Percentiles rank a stretch among this genome's conserved stretches.
phyloP scores from a whole-genome alignment of 495 filamentous ascomycete species.

The Penicillium simplicissimum region DNA sequence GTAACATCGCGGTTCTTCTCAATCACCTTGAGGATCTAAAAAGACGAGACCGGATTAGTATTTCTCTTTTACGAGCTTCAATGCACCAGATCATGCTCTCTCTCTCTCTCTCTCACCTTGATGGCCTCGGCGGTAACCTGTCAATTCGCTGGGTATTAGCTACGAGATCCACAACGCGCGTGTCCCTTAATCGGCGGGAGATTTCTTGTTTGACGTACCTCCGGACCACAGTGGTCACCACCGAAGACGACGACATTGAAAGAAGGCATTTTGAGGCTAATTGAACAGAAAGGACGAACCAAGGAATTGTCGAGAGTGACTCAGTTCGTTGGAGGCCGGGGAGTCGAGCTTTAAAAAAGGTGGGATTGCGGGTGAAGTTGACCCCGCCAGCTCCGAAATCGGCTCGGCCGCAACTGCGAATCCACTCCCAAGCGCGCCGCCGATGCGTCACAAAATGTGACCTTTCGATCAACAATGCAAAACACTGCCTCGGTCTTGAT shows the following conservation, averaged over 20 bases:
- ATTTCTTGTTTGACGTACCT: conserved; percentile 56
- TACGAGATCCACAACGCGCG: not conserved
- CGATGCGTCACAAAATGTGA: not conserved
- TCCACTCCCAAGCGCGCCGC: not conserved
- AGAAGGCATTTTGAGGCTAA: conserved; percentile 39
- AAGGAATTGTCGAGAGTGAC: conserved; percentile 15
- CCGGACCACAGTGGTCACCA: conserved; percentile 94
- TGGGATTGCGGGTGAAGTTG: conserved; percentile 31
- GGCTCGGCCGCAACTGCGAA: conserved; percentile 15
- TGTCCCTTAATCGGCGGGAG: not conserved
- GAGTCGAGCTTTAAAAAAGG: conserved; percentile 30
- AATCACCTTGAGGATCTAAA: conserved; percentile 65
- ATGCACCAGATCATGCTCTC: not conserved
- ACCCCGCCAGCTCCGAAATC: conserved; percentile 37
- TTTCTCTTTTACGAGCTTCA: conserved; percentile 5
- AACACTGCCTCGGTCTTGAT: not conserved
- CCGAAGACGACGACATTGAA: conserved; percentile 69
- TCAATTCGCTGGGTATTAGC: conserved; percentile 12
- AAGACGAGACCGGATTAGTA: conserved; percentile 9
- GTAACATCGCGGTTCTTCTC: conserved; percentile 66
- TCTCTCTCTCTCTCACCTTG: conserved; percentile 75
- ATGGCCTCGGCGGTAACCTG: conserved; percentile 71
- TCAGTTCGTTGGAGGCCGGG: conserved; percentile 19
- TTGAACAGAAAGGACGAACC: conserved; percentile 16
- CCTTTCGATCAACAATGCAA: not conserved